Evolutionary conservation across 371 early-diverging fungal species (phyloP).

Genomic region (Chytridium lagenaria): DNA sequence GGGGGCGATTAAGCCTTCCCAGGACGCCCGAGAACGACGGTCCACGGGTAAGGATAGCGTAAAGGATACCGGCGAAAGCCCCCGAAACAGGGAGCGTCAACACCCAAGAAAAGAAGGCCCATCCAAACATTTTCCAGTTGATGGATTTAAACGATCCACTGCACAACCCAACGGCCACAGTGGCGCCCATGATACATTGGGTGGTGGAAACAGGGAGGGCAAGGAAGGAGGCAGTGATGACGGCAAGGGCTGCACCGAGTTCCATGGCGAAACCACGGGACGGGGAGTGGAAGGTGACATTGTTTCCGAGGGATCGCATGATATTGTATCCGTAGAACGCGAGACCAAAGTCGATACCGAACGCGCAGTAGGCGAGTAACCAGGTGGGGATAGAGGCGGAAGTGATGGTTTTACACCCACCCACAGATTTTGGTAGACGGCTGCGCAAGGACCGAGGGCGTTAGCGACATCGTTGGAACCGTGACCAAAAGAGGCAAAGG

Average conservation of each 20-base stretch:
- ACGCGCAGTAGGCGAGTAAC: constrained; percentile 80
- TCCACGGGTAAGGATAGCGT: constrained; percentile 55
- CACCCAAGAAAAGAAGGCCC: constrained; percentile 78
- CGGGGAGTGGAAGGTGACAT: constrained; percentile 85
- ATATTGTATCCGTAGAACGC: constrained; percentile 44
- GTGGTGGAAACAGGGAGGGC: constrained; percentile 88
- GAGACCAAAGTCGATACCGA: constrained; percentile 83
- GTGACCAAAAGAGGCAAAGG: constrained; percentile 86
- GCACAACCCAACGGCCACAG: constrained; percentile 80
- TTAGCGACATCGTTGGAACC: constrained; percentile 92
- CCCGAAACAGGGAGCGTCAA: constrained; percentile 83
- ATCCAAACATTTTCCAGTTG: constrained; percentile 82
- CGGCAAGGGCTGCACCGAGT: constrained; percentile 81
- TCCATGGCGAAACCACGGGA: constrained; percentile 86
- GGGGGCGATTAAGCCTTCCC: too few relatives aligned
- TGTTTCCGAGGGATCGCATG: constrained; percentile 73
- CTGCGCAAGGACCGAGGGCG: constrained; percentile 81
- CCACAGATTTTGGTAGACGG: constrained; percentile 78
- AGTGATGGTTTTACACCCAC: constrained; percentile 56
- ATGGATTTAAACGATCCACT: constrained; percentile 72
- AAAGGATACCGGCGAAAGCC: constrained; percentile 69
- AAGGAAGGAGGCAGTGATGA: constrained; percentile 82
- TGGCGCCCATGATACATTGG: constrained; percentile 89
- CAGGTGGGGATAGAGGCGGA: constrained; percentile 71
- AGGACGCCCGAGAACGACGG: too few relatives aligned